Percentiles rank a stretch among this genome's conserved stretches.
These are phyloP conservation scores for Tylopilus sp. DNA, from an alignment of 768 basidiomycete genomes.

Conservation along the genomic window DNA sequence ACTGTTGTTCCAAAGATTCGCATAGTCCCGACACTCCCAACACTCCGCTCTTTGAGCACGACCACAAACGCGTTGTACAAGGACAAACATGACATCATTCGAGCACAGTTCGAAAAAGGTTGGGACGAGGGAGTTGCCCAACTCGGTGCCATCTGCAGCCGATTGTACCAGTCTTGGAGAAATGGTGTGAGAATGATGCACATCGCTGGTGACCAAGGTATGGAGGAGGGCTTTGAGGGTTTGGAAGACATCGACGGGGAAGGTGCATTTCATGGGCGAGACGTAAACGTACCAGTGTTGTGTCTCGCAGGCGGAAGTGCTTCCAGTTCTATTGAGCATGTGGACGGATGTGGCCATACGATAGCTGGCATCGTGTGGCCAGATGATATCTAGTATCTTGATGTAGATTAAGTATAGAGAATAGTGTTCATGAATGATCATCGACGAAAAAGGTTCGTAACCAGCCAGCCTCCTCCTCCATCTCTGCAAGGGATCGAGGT, in stretches of 20 bases:
- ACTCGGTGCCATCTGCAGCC: slow-evolving; percentile 44
- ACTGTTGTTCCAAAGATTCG: slow-evolving; percentile 42
- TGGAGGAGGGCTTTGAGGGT: slow-evolving; percentile 33
- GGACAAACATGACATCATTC: slow-evolving; percentile 40
- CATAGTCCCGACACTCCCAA: slow-evolving; percentile 53
- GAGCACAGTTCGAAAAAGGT: slow-evolving; percentile 53
- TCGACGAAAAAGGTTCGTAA: slow-evolving; percentile 51
- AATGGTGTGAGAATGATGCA: slow-evolving; percentile 46
- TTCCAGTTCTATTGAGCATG: slow-evolving; percentile 26
- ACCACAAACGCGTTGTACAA: slow-evolving; percentile 30
- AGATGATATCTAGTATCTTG: slow-evolving; percentile 28
- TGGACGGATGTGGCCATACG: slow-evolving; percentile 38
- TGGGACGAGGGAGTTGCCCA: slow-evolving; percentile 60
- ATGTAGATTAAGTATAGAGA: slow-evolving; percentile 6
- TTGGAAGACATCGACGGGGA: slow-evolving; percentile 32
- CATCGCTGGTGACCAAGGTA: slow-evolving; percentile 29
- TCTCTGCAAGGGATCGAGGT: slow-evolving; percentile 67
- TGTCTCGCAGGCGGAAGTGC: slow-evolving; percentile 39
- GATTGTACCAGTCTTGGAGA: slow-evolving; percentile 43
- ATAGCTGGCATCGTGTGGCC: slow-evolving; percentile 31
- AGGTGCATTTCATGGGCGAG: slow-evolving; percentile 24
- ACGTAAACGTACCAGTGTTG: slow-evolving; percentile 28
- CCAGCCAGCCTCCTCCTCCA: slow-evolving; percentile 78
- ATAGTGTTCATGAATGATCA: not conserved
- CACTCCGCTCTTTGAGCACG: slow-evolving; percentile 47